Base-by-base conservation (phyloP, 768 basidiomycete species). In the Tricholoma bakamatsutake region DNA sequence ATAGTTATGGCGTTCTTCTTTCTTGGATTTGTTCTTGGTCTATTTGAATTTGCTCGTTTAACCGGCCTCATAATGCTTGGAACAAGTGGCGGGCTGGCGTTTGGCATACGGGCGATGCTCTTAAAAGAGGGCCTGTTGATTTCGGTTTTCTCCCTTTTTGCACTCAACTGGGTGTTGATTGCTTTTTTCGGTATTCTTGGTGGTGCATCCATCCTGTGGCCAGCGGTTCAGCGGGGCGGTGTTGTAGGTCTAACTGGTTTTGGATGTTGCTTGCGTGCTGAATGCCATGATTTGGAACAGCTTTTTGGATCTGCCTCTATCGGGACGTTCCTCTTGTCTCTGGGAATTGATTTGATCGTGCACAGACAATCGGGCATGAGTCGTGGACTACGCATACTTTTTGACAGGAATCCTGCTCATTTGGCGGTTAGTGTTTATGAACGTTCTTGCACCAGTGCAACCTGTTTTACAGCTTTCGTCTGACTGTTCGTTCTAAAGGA, bases 311-410 rank as follows among this genome's bases (percentile, higher is more conserved):
- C 80, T 52, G 75, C 84, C n/a, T 80, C 83, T 1, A 68, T 73
- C 18, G 87, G 87, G 31, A 80, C 85, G 8, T 87, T 88, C 65
- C 67, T 88, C 24, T 69, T 73, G 12, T 76, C 64, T 28, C 74
- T 88, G 8, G 84, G 77, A 18, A 62, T 80, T 10, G 86, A 88
- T 66, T 71, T 87, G 4, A 64, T 77, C 47, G 52, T 85, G 50
- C 75, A 85, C 57, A 71, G 76, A 59, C 85, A 88, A 62, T 67
- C 70, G 5, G 87, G 86, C 5, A 76, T 86, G 75, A 83, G 84
- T 60, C 70, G 78, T 18, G 86, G 85, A 2, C 72, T 88, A 30
- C 76, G 87, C 18, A 80, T 76, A 61, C 73, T 88, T 12, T 76
- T 87, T 57, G 87, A 88, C 62, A 73, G 80, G 43, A 88, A 88